Evolutionary conservation across 306 rosid species (phyloP).

Genomic region (Castanea mollissima): DNA sequence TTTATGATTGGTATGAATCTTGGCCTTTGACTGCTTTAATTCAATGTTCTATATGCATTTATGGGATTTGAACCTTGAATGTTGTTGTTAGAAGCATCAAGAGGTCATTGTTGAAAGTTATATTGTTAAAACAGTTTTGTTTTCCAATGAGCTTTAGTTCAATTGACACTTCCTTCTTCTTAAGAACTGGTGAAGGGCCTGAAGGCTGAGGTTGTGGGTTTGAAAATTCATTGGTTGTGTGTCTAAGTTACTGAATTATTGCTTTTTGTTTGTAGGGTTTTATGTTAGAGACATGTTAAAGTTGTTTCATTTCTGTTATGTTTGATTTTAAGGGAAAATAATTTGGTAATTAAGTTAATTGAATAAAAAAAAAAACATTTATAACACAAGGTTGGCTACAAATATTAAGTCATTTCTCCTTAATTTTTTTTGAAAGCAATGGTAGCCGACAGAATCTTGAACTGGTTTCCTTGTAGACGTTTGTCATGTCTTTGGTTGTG

Average conservation of each 20-base stretch:
- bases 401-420: background rate
- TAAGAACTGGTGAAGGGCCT: too few species aligned
- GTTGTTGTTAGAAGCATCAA: too few species aligned
- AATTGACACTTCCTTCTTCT: too few species aligned
- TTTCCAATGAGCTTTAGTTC: too few species aligned
- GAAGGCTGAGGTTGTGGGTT: too few species aligned
- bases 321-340: background rate
- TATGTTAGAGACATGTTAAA: background rate
- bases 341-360: background rate
- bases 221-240: too few species aligned
- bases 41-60: too few species aligned
- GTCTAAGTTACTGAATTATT: too few species aligned
- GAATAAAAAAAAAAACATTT: background rate
- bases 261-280: background rate
- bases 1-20: background rate
- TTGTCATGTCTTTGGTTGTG: background rate
- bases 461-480: background rate
- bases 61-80: too few species aligned
- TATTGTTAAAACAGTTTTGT: background rate
- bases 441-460: background rate
- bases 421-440: background rate
- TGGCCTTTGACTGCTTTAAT: background rate
- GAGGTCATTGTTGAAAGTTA: background rate
- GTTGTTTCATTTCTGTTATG: background rate
- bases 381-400: background rate